Evolutionary conservation across 768 basidiomycete genomes (phyloP).

Genomic region (Cytidiella melzeri): DNA sequence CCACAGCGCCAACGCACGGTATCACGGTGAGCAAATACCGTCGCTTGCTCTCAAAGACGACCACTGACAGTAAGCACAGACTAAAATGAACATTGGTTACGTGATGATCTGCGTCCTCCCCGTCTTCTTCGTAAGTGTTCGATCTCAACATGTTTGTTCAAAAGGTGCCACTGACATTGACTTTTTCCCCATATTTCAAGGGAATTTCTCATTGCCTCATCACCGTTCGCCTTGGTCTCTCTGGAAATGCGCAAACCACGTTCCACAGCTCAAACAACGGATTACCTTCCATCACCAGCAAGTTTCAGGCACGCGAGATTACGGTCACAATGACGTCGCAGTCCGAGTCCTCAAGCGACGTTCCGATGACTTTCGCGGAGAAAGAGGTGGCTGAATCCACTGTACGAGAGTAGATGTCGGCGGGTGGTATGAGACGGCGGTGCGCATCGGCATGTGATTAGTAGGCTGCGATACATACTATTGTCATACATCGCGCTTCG

Average conservation of each 20-base stretch:
- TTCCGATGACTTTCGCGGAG: no score
- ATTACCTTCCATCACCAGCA: neutral
- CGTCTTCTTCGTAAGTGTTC: slow-evolving; percentile 14
- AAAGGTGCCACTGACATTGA: neutral
- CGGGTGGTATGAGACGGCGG: no score
- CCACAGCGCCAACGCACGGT: slow-evolving; percentile 15
- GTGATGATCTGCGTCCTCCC: slow-evolving; percentile 14
- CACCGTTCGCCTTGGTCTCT: slow-evolving; percentile 18
- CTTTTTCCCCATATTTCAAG: slow-evolving; percentile 5
- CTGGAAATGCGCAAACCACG: neutral
- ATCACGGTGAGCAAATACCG: slow-evolving; percentile 10
- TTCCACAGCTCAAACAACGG: neutral
- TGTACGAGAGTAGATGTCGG: no score
- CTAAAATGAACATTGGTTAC: slow-evolving; percentile 15
- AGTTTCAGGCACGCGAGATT: no score
- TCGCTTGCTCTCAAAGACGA: neutral
- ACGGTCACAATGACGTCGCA: no score
- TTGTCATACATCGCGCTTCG: no score
- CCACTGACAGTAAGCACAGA: slow-evolving; percentile 2
- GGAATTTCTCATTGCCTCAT: slow-evolving; percentile 22
- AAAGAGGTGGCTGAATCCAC: no score
- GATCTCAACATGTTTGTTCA: neutral
- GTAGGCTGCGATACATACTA: no score
- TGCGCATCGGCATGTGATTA: no score
- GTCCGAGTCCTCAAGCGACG: no score